phyloP scores from a whole-genome alignment of 202 grass and related monocot species.

The Hordeum pubiflorum region DNA sequence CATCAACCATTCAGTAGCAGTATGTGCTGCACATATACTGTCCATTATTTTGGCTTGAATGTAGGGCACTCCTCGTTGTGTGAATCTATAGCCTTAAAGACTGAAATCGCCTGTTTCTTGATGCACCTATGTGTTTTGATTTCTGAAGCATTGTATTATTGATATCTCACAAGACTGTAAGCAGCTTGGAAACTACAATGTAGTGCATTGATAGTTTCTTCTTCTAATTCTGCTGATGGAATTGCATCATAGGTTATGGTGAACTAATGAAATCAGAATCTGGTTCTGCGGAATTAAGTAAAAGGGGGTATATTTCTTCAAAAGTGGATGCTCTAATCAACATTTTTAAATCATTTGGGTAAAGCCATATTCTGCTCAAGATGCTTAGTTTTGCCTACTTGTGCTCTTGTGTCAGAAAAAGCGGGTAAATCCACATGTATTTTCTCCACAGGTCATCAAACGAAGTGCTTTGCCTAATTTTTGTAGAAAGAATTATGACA shows the following conservation, averaged over 20 bases:
- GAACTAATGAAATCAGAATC: conserved; percentile 64
- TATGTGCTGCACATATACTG: background rate
- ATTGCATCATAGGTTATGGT: conserved; percentile 44
- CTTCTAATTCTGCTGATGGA: conserved; percentile 12
- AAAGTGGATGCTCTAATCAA: conserved; percentile 70
- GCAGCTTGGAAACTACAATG: background rate
- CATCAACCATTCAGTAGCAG: background rate
- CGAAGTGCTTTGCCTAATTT: conserved; percentile 78
- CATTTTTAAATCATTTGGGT: conserved; percentile 87
- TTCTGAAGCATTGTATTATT: background rate
- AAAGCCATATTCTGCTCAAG: conserved; percentile 27
- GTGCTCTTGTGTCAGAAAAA: background rate
- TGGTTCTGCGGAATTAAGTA: conserved; percentile 46
- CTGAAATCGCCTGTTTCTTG: background rate
- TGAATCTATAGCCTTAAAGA: background rate
- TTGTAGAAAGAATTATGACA: conserved; percentile 93
- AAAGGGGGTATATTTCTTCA: conserved; percentile 69
- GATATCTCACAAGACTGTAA: conserved; percentile 8
- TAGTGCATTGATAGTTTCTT: conserved; percentile 1
- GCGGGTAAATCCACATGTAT: background rate
- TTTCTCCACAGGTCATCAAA: conserved; percentile 52
- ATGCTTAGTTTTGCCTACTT: conserved; percentile 13
- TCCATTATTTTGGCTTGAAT: background rate
- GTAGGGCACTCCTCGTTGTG: background rate
- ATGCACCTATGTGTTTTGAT: background rate